phyloP scores from a whole-genome alignment of 2,329 filamentous ascomycete genomes.

The Ilyonectria mors-panacis region DNA sequence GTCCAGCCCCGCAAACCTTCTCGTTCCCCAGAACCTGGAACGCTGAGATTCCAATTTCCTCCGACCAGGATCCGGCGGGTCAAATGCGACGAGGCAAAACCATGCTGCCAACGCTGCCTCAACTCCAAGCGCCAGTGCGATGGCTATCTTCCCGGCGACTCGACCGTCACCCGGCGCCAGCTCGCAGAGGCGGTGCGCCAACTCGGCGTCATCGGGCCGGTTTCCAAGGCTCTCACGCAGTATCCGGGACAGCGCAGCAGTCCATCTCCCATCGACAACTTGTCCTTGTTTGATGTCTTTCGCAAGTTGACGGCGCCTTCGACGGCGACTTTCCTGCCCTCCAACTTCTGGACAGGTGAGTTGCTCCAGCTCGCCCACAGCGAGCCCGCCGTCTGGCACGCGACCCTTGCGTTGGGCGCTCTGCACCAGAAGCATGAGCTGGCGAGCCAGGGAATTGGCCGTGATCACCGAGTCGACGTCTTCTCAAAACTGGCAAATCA shows the following conservation, averaged over 20 bases:
- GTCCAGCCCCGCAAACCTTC: conserved; percentile 6
- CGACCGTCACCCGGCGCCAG: conserved; percentile 50
- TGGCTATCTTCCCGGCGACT: conserved; percentile 48
- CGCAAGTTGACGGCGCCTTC: conserved; percentile 50
- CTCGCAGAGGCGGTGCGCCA: conserved; percentile 48
- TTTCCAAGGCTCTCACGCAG: conserved; percentile 42
- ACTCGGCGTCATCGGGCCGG: conserved; percentile 50
- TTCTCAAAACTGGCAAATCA: conserved; percentile 41
- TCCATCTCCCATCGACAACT: conserved; percentile 27
- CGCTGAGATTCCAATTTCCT: background rate
- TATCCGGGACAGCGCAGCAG: conserved; percentile 31
- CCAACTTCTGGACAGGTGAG: conserved; percentile 51
- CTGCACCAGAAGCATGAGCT: conserved; percentile 50
- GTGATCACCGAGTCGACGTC: conserved; percentile 14
- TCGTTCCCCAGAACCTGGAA: background rate
- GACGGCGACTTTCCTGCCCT: conserved; percentile 48
- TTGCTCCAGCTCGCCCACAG: conserved; percentile 53
- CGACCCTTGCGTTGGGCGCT: conserved; percentile 53
- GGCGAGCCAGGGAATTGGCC: conserved; percentile 24
- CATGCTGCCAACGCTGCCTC: conserved; percentile 48
- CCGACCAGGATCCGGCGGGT: conserved; percentile 52
- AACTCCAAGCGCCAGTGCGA: conserved; percentile 51
- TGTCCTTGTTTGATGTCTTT: conserved; percentile 54
- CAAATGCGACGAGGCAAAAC: conserved; percentile 54
- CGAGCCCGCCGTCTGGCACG: conserved; percentile 55